A percentile compares a stretch with the other conserved stretches of the same genome.
Evolutionary conservation across 2,329 filamentous ascomycete genomes (phyloP).

Genomic region (Apiospora hydei): DNA sequence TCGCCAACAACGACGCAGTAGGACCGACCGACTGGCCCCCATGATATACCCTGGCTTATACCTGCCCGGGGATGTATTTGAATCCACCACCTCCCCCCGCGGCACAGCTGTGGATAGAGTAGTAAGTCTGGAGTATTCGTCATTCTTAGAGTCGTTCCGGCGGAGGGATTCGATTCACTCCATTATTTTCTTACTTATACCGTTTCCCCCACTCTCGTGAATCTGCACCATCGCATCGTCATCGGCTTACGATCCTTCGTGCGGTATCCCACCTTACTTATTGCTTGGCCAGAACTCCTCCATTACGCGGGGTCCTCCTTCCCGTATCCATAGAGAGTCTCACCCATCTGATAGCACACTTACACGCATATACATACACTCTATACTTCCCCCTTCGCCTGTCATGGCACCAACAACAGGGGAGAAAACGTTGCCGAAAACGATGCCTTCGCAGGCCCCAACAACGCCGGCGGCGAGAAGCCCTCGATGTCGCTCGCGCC

Average conservation of each 20-base stretch:
- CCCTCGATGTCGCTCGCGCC: constrained; percentile 23
- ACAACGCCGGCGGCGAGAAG: not conserved
- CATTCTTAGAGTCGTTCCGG: not conserved
- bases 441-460: not conserved
- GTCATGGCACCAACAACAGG: not conserved
- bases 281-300: not conserved
- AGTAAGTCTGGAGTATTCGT: constrained; percentile 8
- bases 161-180: not conserved
- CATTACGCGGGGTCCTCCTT: not conserved
- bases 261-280: not conserved
- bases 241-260: not conserved
- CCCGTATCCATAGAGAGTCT: not conserved
- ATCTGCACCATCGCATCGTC: not conserved
- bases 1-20: not conserved
- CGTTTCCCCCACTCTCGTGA: not conserved
- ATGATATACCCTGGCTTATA: not conserved
- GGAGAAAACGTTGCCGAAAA: not conserved
- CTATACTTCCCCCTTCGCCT: not conserved
- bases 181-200: not conserved
- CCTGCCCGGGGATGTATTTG: not conserved
- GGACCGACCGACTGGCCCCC: not conserved
- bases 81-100: not conserved
- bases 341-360: not conserved
- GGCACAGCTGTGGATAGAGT: not conserved
- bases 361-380: not conserved